These are phyloP conservation scores for Pleurotus citrinopileatus DNA, from an alignment of 768 basidiomycete species.

Conservation along the genomic window DNA sequence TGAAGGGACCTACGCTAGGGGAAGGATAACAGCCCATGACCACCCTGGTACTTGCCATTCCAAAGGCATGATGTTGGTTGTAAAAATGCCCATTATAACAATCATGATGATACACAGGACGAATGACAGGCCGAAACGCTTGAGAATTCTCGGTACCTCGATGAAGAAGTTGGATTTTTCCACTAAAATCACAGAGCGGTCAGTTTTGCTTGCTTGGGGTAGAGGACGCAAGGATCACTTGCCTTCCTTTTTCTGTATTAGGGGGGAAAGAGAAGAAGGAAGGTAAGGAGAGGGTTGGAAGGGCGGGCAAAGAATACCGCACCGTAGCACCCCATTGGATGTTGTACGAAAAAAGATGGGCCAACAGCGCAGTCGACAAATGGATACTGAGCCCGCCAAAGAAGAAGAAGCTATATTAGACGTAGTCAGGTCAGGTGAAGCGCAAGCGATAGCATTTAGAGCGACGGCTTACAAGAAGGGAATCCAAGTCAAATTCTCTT, in stretches of 20 bases:
- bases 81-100: slow-evolving; percentile 55
- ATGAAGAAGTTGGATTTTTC: slow-evolving; percentile 89
- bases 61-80: slow-evolving; percentile 48
- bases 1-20: slow-evolving; percentile 55
- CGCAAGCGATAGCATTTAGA: slow-evolving; percentile 5
- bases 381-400: slow-evolving; percentile 76
- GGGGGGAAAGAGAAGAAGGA: background rate
- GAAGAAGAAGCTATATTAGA: slow-evolving; percentile 62
- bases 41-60: slow-evolving; percentile 62
- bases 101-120: slow-evolving; percentile 49
- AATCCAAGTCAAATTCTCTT: slow-evolving; percentile 64
- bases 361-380: slow-evolving; percentile 58
- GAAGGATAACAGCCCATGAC: slow-evolving; percentile 76
- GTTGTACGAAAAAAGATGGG: slow-evolving; percentile 74
- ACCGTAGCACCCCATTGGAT: slow-evolving; percentile 78
- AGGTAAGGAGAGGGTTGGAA: background rate
- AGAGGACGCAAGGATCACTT: background rate
- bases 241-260: slow-evolving; percentile 9
- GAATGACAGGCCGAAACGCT: slow-evolving; percentile 72
- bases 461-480: slow-evolving; percentile 69
- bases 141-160: slow-evolving; percentile 81
- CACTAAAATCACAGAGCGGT: slow-evolving; percentile 59
- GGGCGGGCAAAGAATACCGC: slow-evolving; percentile 36
- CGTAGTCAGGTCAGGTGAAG: background rate
- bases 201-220: background rate